A percentile compares a stretch with the other conserved stretches of the same genome.
These are phyloP conservation scores for Fusarium proliferatum DNA, from an alignment of 2,329 filamentous ascomycete genomes.

Conservation along the genomic window DNA sequence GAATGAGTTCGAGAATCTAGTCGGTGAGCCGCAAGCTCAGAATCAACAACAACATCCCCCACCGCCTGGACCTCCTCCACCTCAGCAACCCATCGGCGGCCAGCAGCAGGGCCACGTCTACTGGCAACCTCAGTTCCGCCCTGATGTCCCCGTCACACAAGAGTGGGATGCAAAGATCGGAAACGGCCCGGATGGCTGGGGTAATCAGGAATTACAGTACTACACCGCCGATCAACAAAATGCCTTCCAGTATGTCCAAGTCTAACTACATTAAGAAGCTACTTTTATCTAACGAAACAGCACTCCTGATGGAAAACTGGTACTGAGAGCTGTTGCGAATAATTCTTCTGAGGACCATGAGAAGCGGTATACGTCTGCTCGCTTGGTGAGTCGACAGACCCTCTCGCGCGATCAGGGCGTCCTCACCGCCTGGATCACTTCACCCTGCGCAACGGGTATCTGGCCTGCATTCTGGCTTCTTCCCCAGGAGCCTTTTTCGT, in stretches of 20 bases:
- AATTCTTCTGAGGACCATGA: slow-evolving; percentile 48
- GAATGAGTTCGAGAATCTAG: slow-evolving; percentile 52
- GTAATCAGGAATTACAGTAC: slow-evolving; percentile 69
- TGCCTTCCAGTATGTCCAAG: slow-evolving; percentile 59
- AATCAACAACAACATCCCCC: slow-evolving; percentile 37
- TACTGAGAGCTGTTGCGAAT: slow-evolving; percentile 62
- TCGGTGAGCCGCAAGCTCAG: slow-evolving; percentile 44
- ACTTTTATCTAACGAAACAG: slow-evolving; percentile 34
- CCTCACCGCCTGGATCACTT: slow-evolving; percentile 61
- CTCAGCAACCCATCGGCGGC: slow-evolving; percentile 35
- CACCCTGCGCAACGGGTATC: slow-evolving; percentile 66
- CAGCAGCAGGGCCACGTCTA: slow-evolving; percentile 51
- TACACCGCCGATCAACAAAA: slow-evolving; percentile 63
- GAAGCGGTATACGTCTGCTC: slow-evolving; percentile 64
- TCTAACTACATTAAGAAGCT: background rate
- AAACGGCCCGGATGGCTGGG: slow-evolving; percentile 69
- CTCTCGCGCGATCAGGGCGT: slow-evolving; percentile 63
- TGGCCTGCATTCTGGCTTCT: slow-evolving; percentile 73
- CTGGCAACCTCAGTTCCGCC: slow-evolving; percentile 64
- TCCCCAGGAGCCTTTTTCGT: slow-evolving; percentile 66
- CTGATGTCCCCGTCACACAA: slow-evolving; percentile 57
- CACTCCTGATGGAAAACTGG: slow-evolving; percentile 61
- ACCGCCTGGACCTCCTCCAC: slow-evolving; percentile 34
- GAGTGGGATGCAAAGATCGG: slow-evolving; percentile 67
- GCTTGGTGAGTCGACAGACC: slow-evolving; percentile 64